Evolutionary conservation across 345 rosid species (phyloP).

Genomic region (Ailanthus altissimus): DNA sequence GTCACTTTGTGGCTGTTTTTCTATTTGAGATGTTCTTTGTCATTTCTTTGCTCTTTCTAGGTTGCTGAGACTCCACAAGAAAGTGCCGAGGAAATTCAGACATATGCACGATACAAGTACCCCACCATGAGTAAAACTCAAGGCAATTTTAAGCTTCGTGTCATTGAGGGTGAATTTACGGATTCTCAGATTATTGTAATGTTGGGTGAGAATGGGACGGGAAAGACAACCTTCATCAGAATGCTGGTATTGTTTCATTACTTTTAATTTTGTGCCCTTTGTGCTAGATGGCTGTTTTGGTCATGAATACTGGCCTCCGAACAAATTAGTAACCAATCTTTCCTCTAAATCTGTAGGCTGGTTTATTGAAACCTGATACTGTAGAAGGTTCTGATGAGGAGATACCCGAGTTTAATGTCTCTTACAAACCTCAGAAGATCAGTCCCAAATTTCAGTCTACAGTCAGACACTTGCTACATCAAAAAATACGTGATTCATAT

Average conservation of each 20-base stretch:
- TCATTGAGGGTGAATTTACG: constrained; percentile 94
- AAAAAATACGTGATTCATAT: constrained; percentile 86
- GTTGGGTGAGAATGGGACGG: constrained; percentile 99
- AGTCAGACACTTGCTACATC: constrained; percentile 85
- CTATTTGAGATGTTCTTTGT: neutral
- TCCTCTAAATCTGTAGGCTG: constrained; percentile 60
- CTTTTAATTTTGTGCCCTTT: constrained; percentile 8
- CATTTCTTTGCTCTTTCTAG: constrained; percentile 41
- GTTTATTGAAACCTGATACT: constrained; percentile 80
- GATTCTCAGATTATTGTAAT: constrained; percentile 97
- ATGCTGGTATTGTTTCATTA: constrained; percentile 72
- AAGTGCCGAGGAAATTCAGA: constrained; percentile 81
- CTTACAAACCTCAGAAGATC: constrained; percentile 98
- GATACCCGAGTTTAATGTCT: constrained; percentile 93
- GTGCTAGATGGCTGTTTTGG: neutral
- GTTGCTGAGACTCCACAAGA: constrained; percentile 99
- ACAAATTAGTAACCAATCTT: constrained; percentile 14
- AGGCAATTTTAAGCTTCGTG: constrained; percentile 80
- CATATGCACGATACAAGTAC: constrained; percentile 93
- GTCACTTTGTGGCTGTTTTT: neutral
- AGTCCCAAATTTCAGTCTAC: constrained; percentile 79
- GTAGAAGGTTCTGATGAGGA: constrained; percentile 75
- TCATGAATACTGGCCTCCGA: neutral
- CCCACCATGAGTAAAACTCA: constrained; percentile 90
- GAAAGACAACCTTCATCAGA: constrained; percentile 95